Conservation (phyloP, 768 basidiomycete species). For the Lyophyllum shimeji region DNA sequence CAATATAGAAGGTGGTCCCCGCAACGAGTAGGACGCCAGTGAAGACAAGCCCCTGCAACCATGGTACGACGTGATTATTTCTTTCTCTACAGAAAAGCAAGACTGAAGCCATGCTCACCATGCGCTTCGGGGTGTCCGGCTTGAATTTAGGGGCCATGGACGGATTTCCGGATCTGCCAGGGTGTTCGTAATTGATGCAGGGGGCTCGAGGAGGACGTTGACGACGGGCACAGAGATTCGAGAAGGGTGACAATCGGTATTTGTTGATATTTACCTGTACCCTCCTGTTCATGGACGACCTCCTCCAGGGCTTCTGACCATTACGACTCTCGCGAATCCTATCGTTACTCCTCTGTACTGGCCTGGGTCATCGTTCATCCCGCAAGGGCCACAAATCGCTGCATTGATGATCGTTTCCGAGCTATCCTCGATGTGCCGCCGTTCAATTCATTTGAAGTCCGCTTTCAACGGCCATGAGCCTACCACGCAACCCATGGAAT, state of each 20-base stretch:
- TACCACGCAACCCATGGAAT: too few species aligned
- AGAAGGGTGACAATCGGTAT: not conserved
- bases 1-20: constrained; percentile 31
- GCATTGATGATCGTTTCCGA: too few species aligned
- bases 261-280: constrained; percentile 7
- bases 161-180: too few species aligned
- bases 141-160: constrained; percentile 13
- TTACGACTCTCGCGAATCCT: too few species aligned
- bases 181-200: not conserved
- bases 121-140: constrained; percentile 19
- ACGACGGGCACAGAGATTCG: not conserved
- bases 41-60: constrained; percentile 27
- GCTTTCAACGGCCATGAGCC: not conserved
- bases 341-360: too few species aligned
- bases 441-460: not conserved
- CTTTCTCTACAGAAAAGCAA: not conserved
- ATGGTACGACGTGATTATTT: not conserved
- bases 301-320: not conserved
- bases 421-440: not conserved
- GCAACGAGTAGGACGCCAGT: constrained; percentile 28
- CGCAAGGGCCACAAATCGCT: too few species aligned
- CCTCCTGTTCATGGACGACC: not conserved
- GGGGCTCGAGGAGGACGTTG: not conserved
- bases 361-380: too few species aligned
- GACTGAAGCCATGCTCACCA: constrained; percentile 14